These are phyloP conservation scores for Cladorrhinum sp. DNA, from an alignment of 2,329 filamentous ascomycete species.

Conservation along the genomic window DNA sequence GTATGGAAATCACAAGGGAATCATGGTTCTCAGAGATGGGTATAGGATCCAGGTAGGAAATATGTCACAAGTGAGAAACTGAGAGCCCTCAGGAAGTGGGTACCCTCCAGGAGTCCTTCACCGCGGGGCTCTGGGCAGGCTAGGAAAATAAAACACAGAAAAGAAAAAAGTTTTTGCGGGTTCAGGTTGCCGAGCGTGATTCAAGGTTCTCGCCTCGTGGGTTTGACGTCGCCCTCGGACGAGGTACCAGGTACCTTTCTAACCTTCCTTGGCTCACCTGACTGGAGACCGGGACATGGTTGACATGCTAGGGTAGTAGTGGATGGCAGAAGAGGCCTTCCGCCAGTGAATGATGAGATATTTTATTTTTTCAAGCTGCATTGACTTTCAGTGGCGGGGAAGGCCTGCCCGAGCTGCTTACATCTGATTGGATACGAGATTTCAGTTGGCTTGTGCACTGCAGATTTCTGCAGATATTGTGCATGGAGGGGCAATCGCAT, in stretches of 20 bases:
- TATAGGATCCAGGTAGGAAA: background rate
- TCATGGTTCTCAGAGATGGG: conserved; percentile 21
- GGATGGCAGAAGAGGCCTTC: conserved; percentile 6
- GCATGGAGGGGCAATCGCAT: conserved; percentile 10
- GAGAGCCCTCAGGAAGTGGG: background rate
- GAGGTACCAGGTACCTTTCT: conserved; percentile 6
- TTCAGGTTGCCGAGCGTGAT: conserved; percentile 12
- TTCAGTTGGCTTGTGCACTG: conserved; percentile 9
- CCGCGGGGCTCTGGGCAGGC: conserved; percentile 22
- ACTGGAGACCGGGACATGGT: background rate
- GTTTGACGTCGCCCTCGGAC: conserved; percentile 20
- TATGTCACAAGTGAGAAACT: background rate
- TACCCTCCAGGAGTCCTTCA: conserved; percentile 1
- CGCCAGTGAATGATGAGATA: conserved; percentile 19
- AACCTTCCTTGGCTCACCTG: background rate
- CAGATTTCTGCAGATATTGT: background rate
- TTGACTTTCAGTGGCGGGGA: conserved; percentile 14
- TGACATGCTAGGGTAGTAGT: background rate
- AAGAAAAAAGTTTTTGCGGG: conserved; percentile 21
- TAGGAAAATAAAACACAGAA: conserved; percentile 20
- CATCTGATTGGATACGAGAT: conserved; percentile 17
- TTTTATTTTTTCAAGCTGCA: conserved; percentile 20
- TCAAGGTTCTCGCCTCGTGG: conserved; percentile 21
- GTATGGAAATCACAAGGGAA: conserved; percentile 24
- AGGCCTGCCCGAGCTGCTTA: background rate